phyloP scores from a whole-genome alignment of 805 yeast genomes.

The Saturnispora ahearnii region DNA sequence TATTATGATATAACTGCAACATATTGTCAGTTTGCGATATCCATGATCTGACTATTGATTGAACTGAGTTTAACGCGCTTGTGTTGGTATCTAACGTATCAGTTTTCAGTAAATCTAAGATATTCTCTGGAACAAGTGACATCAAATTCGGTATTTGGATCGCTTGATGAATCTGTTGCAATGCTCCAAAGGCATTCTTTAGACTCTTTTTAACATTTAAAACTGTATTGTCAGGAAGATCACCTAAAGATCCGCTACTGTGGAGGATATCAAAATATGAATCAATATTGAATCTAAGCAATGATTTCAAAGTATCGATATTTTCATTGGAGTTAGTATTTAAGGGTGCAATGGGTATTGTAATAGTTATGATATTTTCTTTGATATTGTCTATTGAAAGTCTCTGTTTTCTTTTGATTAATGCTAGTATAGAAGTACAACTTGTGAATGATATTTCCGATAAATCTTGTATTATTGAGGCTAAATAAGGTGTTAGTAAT shows the following conservation, averaged over 20 bases:
- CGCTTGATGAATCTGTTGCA: slow-evolving; percentile 59
- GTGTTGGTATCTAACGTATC: slow-evolving; percentile 38
- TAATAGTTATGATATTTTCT: not conserved
- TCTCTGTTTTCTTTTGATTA: slow-evolving; percentile 1
- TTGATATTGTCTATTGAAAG: not conserved
- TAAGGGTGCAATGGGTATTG: not conserved
- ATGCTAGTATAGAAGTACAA: not conserved
- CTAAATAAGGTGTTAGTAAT: not conserved
- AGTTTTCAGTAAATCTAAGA: slow-evolving; percentile 16
- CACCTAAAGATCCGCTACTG: slow-evolving; percentile 7
- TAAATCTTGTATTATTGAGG: not conserved
- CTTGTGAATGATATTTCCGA: not conserved
- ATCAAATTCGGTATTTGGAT: slow-evolving; percentile 60
- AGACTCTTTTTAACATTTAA: slow-evolving; percentile 50
- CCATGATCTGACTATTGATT: slow-evolving; percentile 67
- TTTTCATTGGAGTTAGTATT: not conserved
- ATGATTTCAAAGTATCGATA: slow-evolving; percentile 44
- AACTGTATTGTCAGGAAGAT: slow-evolving; percentile 27
- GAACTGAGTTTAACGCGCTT: slow-evolving; percentile 56
- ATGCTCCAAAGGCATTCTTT: slow-evolving; percentile 55
- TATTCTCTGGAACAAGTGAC: slow-evolving; percentile 36
- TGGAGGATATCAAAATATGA: slow-evolving; percentile 57
- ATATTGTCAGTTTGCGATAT: slow-evolving; percentile 50
- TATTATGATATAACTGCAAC: slow-evolving; percentile 43
- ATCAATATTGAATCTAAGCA: slow-evolving; percentile 55